A percentile compares a stretch with the other conserved stretches of the same genome.
Evolutionary conservation across 192 early-diverging fungal species (phyloP).

Genomic region (Geranomyces variabilis): DNA sequence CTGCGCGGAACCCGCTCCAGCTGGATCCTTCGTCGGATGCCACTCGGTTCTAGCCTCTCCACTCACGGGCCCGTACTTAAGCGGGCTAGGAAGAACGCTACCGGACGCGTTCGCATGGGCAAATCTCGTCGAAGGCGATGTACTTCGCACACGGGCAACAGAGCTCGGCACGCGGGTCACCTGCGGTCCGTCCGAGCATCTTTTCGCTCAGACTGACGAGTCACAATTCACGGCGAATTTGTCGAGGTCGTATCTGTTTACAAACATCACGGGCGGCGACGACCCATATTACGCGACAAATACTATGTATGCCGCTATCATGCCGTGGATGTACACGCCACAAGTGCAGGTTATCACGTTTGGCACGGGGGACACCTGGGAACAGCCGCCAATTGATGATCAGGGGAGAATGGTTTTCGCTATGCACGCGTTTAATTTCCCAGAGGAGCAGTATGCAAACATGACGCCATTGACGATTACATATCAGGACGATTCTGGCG

Average conservation of each 20-base stretch:
- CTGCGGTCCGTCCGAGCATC: neutral
- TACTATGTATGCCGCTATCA: no score
- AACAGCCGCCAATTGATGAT: neutral
- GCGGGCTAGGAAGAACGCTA: neutral
- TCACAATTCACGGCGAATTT: no score
- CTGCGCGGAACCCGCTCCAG: neutral
- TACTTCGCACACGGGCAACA: neutral
- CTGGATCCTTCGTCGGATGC: neutral
- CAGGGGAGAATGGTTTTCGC: neutral
- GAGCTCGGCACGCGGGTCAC: neutral
- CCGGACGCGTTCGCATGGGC: neutral
- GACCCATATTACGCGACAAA: no score
- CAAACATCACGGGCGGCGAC: no score
- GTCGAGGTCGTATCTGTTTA: no score
- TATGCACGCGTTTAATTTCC: neutral
- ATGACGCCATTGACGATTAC: no score
- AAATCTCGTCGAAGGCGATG: neutral
- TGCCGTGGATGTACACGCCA: neutral
- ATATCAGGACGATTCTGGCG: no score
- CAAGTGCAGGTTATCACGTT: neutral
- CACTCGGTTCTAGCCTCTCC: neutral
- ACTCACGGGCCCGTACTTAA: neutral
- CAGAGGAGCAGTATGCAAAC: no score
- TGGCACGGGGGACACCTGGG: neutral
- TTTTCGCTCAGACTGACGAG: neutral